Evolutionary conservation across 2,329 filamentous ascomycete species (phyloP), one percentile per base, ranked within the genome.

Genomic region (Fusarium camptoceras): DNA sequence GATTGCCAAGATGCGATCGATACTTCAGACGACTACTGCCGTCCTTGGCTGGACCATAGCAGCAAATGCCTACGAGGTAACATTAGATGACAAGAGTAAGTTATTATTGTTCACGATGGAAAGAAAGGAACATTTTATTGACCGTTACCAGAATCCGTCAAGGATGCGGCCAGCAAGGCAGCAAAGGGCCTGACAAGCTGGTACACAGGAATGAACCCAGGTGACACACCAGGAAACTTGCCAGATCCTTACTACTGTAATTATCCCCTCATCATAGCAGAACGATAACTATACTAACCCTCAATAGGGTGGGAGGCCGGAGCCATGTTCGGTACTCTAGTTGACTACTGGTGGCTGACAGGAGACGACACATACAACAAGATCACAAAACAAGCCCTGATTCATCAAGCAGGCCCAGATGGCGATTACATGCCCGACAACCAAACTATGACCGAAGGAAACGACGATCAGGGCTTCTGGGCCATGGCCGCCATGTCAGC

Each of bases 381-480:
- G 12, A 82, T 88, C 37, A 86, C 86, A 3, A 83, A 80, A 20
- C 83, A 91, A 74, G 90, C 86, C 3, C 75, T 92, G 73, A 73
- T 88, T 10, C 87, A 89, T 73, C 90, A 92, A 76, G 84, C 82
- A 34, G 87, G 88, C 41, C 79, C 84, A n/a, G 84, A 88, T 66
- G 75, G 78, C 15, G 87, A 92, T 76, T 92, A 85, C 76, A 90
- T 91, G 89, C 91, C 91, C 5, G 75, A 78, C n/a, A 91, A 91
- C 78, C 88, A 90, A 78, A 89, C 88, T 9, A 79, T 82, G 49
- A 85, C 85, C 3, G 79, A 86, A 66, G 91, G 91, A 69, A 93
- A 93, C 79, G 91, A 94, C 69, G 91, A 93, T 73, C 91, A 93
- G 78, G 90, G 92, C 8, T 95, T 96, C 80, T 97, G 93, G 93